Evolutionary conservation across 257 asterid species (phyloP).

Genomic region (Leptodermis oblonga): DNA sequence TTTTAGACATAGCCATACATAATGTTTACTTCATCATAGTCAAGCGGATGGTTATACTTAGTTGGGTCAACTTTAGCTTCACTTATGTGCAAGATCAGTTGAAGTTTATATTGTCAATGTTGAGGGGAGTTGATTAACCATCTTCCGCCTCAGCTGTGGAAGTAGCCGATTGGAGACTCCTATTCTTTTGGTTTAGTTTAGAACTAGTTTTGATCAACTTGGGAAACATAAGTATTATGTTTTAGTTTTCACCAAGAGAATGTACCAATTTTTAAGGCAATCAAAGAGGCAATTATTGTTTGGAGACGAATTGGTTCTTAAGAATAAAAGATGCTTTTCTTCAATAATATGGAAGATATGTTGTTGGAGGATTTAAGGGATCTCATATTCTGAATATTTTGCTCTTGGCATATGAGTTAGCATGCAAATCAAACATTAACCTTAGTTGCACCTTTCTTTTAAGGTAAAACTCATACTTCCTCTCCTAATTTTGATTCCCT

Average conservation of each 20-base stretch:
- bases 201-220: background rate
- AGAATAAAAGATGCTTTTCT: background rate
- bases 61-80: background rate
- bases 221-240: background rate
- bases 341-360: background rate
- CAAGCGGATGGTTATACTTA: background rate
- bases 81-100: background rate
- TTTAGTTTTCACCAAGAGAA: background rate
- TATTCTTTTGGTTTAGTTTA: background rate
- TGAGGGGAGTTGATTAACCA: background rate
- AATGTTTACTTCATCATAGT: background rate
- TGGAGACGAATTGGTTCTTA: background rate
- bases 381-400: background rate
- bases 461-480: background rate
- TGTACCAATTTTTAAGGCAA: background rate
- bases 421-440: background rate
- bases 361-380: background rate
- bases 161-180: background rate
- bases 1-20: background rate
- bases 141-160: background rate
- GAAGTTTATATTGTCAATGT: background rate
- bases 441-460: background rate
- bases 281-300: background rate
- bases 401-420: background rate
- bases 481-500: background rate